Evolutionary conservation across 352 stramenopile genomes (phyloP), one percentile per base, ranked within the genome.

Genomic region (Pythium aristosporum): DNA sequence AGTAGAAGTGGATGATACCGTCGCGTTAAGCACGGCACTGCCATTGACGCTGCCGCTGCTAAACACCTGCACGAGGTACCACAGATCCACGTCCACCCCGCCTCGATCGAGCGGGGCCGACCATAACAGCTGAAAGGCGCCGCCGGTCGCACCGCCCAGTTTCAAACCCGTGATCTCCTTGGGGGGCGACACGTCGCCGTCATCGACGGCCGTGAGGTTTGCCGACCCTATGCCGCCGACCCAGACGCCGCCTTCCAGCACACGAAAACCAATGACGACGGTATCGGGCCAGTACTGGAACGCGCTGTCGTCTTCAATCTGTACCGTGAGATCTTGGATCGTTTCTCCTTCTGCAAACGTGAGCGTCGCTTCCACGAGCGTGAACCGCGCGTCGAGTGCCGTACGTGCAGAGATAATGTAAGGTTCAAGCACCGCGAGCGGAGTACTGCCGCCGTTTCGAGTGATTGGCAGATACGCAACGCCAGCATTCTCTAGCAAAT

Each of bases 111-210:
- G 5, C 8, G 79, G 80, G 8, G 75, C 50, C 2, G 37, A 67
- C 80, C 82, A 91, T 23, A 67, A 43, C 8, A 91, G 44, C 2
- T 55, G 21, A 25, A 91, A 39, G 2, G 68, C 73, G 8, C 79
- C 80, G 23, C 82, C 80, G 1, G 79, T 83, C 11, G 60, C 54
- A 6, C 47, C 47, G 2, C 71, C 18, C 9, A 73, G 36, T 2
- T 47, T 61, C 32, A 88, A 42, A 44, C 48, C 66, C 9, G 66
- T 75, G 42, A 74, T 80, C 11, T 75, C 55, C 13, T 87, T 81
- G 4, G 80, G 75, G 3, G 69, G 47, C 2, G 80, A 89, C 9
- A 87, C 57, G 50, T 89, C 80, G 6, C 75, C 78, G 32, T 89
- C 68, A 28, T 89, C 80, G 12, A 76, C 25, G 2, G 77, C 76